Evolutionary conservation across 345 rosid species (phyloP).

Genomic region (Trapa bicornis): DNA sequence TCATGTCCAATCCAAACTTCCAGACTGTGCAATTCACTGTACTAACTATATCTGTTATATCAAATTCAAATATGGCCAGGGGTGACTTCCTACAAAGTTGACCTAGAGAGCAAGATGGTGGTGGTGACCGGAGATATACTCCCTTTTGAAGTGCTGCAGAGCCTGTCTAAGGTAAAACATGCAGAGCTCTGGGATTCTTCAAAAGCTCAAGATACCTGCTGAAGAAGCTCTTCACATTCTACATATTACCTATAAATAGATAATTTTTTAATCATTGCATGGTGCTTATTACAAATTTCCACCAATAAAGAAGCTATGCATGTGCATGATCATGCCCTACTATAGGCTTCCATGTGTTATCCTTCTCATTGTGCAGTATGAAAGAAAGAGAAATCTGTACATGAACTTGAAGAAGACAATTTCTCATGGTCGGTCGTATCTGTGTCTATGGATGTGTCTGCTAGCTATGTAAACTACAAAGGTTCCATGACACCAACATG

Average conservation of each 20-base stretch:
- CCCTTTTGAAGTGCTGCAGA: conserved; percentile 63
- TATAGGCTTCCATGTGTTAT: conserved; percentile 1
- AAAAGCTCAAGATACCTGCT: background rate
- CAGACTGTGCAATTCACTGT: background rate
- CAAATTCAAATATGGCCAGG: conserved; percentile 28
- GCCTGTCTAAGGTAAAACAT: conserved; percentile 73
- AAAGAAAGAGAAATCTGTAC: background rate
- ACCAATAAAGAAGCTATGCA: too few species aligned
- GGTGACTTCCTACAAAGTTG: conserved; percentile 76
- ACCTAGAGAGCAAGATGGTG: conserved; percentile 84
- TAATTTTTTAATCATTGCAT: background rate
- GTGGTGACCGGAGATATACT: conserved; percentile 67
- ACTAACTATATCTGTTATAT: background rate
- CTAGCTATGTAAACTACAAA: too few species aligned
- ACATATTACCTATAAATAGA: background rate
- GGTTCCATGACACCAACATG: too few species aligned
- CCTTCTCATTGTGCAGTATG: background rate
- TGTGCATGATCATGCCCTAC: background rate
- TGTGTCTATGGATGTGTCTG: background rate
- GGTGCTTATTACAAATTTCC: too few species aligned
- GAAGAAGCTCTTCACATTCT: background rate
- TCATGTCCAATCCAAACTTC: background rate
- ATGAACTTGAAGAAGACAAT: background rate
- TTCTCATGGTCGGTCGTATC: background rate
- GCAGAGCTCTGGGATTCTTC: conserved; percentile 61